phyloP scores from a whole-genome alignment of 2,329 filamentous ascomycete genomes.

The Fonsecaea monophora region DNA sequence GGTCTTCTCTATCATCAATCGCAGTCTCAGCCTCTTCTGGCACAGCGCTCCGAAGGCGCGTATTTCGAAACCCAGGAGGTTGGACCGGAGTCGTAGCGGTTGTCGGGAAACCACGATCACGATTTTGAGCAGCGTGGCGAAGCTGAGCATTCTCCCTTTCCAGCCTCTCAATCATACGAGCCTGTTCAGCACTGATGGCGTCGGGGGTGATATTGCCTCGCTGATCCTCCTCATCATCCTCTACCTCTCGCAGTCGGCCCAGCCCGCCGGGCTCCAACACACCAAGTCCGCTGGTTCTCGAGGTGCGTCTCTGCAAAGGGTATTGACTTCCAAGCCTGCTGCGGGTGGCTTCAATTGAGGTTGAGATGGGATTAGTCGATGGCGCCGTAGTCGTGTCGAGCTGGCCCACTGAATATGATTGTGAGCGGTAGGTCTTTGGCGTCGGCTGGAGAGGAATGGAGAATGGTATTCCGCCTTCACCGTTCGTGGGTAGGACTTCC shows the following conservation, averaged over 20 bases:
- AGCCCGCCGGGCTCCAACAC: constrained; percentile 55
- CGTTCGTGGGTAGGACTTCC: constrained; percentile 72
- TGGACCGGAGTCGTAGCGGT: constrained; percentile 44
- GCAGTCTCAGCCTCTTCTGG: constrained; percentile 54
- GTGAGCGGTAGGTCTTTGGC: constrained; percentile 90
- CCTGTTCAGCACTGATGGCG: constrained; percentile 49
- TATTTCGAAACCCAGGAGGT: constrained; percentile 46
- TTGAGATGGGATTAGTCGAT: constrained; percentile 44
- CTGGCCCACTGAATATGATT: constrained; percentile 95
- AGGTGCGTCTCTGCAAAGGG: constrained; percentile 79
- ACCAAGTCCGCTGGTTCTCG: constrained; percentile 60
- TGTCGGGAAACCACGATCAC: constrained; percentile 52
- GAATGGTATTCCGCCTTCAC: constrained; percentile 74
- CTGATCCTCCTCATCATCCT: constrained; percentile 52
- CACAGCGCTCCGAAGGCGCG: constrained; percentile 51
- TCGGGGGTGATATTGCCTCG: constrained; percentile 44
- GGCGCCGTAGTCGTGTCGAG: constrained; percentile 60
- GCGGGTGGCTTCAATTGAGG: constrained; percentile 44
- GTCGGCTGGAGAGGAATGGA: constrained; percentile 87
- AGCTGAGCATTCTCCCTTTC: constrained; percentile 56
- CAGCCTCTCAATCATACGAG: constrained; percentile 55
- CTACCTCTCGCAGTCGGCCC: constrained; percentile 57
- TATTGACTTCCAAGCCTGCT: constrained; percentile 57
- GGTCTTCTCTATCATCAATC: constrained; percentile 54
- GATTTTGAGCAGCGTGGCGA: constrained; percentile 52